These are phyloP conservation scores for Nemania sp. DNA, from an alignment of 2,329 filamentous ascomycete genomes.

Conservation along the genomic window DNA sequence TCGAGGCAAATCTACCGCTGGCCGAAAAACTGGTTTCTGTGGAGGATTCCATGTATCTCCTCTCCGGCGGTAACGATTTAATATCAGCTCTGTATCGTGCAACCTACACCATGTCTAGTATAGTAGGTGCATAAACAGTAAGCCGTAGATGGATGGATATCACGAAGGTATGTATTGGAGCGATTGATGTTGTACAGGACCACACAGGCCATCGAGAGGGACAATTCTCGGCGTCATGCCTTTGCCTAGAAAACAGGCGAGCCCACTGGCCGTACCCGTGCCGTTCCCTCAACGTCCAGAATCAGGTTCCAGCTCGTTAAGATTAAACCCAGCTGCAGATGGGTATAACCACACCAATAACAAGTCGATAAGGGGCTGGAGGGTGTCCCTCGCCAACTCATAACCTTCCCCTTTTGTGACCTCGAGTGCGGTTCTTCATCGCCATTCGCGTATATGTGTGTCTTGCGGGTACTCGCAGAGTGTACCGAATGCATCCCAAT, in stretches of 20 bases:
- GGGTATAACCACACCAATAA: neutral
- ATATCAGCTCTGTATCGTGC: conserved; percentile 3
- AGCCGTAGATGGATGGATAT: conserved; percentile 7
- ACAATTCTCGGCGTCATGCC: neutral
- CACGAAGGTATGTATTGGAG: neutral
- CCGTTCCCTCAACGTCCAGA: conserved; percentile 12
- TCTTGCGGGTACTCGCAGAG: neutral
- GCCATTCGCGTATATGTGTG: neutral
- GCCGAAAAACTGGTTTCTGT: neutral
- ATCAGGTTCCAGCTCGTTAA: conserved; percentile 15
- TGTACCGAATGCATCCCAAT: neutral
- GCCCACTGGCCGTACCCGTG: conserved; percentile 1
- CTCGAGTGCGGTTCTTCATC: neutral
- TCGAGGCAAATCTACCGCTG: neutral
- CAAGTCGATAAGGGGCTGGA: neutral
- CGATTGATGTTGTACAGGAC: neutral
- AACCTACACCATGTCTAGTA: conserved; percentile 11
- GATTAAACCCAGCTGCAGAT: conserved; percentile 4
- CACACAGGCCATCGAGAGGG: neutral
- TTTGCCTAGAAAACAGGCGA: neutral
- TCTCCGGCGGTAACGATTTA: neutral
- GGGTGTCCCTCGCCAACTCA: conserved; percentile 3
- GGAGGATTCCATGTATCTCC: neutral
- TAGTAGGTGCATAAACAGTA: conserved; percentile 21
- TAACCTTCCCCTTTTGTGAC: conserved; percentile 29